phyloP scores from a whole-genome alignment of 306 rosid genomes.

The Luffa aegyptiaca region DNA sequence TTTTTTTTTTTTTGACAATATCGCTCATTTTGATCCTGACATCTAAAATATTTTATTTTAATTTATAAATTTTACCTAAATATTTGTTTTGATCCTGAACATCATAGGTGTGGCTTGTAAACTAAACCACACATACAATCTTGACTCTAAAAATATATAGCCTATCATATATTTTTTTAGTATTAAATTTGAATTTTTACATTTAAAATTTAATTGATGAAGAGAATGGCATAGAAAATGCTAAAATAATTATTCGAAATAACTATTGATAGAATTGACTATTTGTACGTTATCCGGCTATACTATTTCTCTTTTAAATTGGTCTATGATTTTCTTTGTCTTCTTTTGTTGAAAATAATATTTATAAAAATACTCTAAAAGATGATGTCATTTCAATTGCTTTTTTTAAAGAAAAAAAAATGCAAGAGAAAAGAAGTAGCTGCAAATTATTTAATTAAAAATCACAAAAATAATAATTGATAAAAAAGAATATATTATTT shows the following conservation, averaged over 20 bases:
- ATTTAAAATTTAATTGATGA: not conserved
- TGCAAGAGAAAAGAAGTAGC: not conserved
- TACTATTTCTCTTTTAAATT: not conserved
- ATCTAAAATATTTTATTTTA: too few relatives aligned
- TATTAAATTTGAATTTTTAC: not conserved
- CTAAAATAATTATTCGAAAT: not conserved
- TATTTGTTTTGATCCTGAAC: not conserved
- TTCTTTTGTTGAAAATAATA: not conserved
- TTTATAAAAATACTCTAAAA: not conserved
- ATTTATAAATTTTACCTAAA: too few relatives aligned
- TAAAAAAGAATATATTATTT: not conserved
- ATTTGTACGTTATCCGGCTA: not conserved
- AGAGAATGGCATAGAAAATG: not conserved
- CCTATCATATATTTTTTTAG: not conserved
- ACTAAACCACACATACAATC: not conserved
- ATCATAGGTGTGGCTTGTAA: not conserved
- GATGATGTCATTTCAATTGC: not conserved
- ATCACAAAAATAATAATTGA: not conserved
- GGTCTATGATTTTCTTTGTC: not conserved
- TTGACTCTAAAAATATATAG: too few relatives aligned
- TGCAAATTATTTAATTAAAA: not conserved
- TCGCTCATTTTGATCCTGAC: too few relatives aligned
- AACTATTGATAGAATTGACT: not conserved
- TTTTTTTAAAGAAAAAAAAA: not conserved
- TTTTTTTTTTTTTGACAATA: too few relatives aligned